Conservation (phyloP, 2,329 filamentous ascomycete species). For the Pseudocercospora crystallina region DNA sequence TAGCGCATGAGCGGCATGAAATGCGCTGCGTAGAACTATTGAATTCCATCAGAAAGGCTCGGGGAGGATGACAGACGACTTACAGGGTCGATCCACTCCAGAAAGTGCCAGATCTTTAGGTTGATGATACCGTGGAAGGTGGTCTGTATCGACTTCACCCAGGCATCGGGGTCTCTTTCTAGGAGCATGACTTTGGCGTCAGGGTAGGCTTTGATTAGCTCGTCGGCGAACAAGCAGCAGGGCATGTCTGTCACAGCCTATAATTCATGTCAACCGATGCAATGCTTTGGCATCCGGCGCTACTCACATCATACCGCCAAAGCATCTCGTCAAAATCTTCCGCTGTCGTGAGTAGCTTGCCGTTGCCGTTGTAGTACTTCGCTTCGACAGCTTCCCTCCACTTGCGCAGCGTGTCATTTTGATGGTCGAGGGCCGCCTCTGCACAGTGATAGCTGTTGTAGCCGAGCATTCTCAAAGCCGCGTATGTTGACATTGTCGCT, state of each 20-base stretch:
- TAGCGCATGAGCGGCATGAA: conserved; percentile 1
- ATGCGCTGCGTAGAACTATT: background rate
- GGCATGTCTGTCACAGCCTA: conserved; percentile 29
- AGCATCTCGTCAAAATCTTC: conserved; percentile 1
- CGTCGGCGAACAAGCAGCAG: conserved; percentile 32
- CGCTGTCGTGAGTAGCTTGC: background rate
- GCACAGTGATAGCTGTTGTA: conserved; percentile 1
- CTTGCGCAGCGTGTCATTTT: background rate
- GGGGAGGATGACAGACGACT: background rate
- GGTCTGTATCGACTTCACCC: conserved; percentile 31
- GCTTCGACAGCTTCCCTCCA: conserved; percentile 1
- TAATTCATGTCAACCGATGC: conserved; percentile 28
- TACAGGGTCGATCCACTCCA: background rate
- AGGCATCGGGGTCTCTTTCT: conserved; percentile 28
- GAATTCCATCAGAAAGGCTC: background rate
- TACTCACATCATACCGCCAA: background rate
- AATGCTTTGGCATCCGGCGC: background rate
- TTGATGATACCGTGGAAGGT: background rate
- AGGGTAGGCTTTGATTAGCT: conserved; percentile 55
- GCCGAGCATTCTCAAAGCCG: background rate
- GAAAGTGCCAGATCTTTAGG: background rate
- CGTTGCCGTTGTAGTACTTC: background rate
- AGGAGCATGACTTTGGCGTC: conserved; percentile 68
- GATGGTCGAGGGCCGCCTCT: background rate
- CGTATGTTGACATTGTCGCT: conserved; percentile 1